Evolutionary conservation across 1,284 basidiomycete species (phyloP).

Genomic region (Cutaneotrichosporon curvatum): DNA sequence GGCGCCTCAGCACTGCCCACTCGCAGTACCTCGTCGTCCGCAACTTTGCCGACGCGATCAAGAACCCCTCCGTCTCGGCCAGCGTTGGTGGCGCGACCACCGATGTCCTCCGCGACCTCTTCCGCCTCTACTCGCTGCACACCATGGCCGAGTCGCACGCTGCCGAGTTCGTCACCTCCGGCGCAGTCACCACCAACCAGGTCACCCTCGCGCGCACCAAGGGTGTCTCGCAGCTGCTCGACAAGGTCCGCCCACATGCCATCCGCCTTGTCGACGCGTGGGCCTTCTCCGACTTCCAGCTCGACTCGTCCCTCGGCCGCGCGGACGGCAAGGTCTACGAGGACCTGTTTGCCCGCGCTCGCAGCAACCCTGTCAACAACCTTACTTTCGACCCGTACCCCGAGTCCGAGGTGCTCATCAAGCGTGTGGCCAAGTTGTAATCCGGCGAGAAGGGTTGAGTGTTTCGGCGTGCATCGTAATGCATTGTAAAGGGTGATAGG

Average conservation of each 20-base stretch:
- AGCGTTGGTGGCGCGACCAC: slow-evolving; percentile 8
- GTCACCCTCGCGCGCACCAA: slow-evolving; percentile 13
- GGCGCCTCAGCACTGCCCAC: slow-evolving; percentile 18
- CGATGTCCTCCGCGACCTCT: slow-evolving; percentile 39
- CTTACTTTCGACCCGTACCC: slow-evolving; percentile 19
- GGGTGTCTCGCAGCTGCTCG: slow-evolving; percentile 9
- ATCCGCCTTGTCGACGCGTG: slow-evolving; percentile 52
- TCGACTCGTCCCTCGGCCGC: slow-evolving; percentile 53
- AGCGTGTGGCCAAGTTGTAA: slow-evolving; percentile 17
- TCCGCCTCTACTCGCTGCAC: slow-evolving; percentile 47
- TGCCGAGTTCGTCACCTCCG: slow-evolving; percentile 49
- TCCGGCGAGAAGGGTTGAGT: too few relatives aligned
- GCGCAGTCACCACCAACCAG: slow-evolving; percentile 43
- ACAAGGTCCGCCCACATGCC: slow-evolving; percentile 8
- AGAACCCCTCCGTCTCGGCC: background rate
- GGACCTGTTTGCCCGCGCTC: slow-evolving; percentile 46
- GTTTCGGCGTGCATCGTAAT: too few relatives aligned
- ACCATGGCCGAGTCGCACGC: slow-evolving; percentile 47
- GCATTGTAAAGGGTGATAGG: too few relatives aligned
- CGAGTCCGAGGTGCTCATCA: slow-evolving; percentile 9
- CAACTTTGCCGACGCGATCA: slow-evolving; percentile 18
- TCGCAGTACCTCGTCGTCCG: slow-evolving; percentile 20
- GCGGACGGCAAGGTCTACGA: slow-evolving; percentile 50
- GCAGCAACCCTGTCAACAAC: slow-evolving; percentile 18
- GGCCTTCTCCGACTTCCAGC: slow-evolving; percentile 51